Evolutionary conservation across 1,284 basidiomycete genomes (phyloP).

Genomic region (Laetiporus sulphureus): DNA sequence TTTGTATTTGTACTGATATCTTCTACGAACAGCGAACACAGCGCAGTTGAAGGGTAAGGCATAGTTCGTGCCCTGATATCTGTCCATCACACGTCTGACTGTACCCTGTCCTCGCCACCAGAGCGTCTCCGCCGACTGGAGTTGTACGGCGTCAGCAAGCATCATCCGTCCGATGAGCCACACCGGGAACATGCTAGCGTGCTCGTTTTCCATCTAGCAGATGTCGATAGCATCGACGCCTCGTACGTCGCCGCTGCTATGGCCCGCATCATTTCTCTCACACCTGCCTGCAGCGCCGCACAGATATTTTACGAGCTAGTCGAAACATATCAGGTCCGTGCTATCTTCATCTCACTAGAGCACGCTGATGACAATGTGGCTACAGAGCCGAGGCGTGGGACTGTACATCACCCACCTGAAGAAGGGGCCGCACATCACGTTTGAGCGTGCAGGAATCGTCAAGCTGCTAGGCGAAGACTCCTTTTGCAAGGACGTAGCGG

Average conservation of each 20-base stretch:
- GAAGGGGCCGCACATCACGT: constrained; percentile 45
- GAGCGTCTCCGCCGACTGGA: constrained; percentile 81
- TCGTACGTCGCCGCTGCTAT: constrained; percentile 47
- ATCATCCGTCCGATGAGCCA: constrained; percentile 85
- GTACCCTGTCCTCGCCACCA: constrained; percentile 15
- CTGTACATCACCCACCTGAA: constrained; percentile 80
- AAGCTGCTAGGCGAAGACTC: constrained; percentile 60
- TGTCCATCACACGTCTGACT: background rate
- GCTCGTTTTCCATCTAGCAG: constrained; percentile 85
- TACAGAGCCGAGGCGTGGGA: constrained; percentile 62
- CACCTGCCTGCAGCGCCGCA: constrained; percentile 51
- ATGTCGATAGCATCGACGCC: constrained; percentile 80
- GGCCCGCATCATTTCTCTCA: background rate
- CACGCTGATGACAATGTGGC: too few relatives aligned
- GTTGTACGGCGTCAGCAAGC: constrained; percentile 68
- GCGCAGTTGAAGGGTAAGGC: constrained; percentile 72
- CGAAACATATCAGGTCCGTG: constrained; percentile 62
- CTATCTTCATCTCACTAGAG: too few relatives aligned
- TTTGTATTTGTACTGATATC: constrained; percentile 1
- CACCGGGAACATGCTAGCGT: constrained; percentile 68
- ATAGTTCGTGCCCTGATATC: background rate
- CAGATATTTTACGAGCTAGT: constrained; percentile 83
- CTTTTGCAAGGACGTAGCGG: constrained; percentile 67
- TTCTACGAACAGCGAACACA: constrained; percentile 88
- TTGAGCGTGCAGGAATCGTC: constrained; percentile 62